Evolutionary conservation across 2,329 filamentous ascomycete species (phyloP), one percentile per base, ranked within the genome.

Genomic region (Macrophomina tecta): DNA sequence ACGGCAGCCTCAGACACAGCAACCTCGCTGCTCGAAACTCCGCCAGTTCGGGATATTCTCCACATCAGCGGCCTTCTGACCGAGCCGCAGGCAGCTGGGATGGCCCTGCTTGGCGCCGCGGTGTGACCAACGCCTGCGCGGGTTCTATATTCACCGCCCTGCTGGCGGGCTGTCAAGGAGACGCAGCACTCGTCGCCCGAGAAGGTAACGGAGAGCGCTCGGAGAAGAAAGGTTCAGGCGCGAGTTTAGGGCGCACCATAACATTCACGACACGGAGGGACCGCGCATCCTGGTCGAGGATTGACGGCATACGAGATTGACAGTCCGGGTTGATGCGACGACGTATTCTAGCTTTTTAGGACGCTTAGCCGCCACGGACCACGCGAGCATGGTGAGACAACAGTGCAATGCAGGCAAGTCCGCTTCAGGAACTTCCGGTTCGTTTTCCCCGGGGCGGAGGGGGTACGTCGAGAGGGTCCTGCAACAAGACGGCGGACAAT

Each of bases 201-300:
- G 40, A 38, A 2, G 45, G 58, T 28, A 62, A 18, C 45, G 58
- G 58, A 11, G 23, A 5, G n/a, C 42, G 30, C 56, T 61, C 56
- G 56, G 28, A 42, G 16, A 18, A 8, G 49, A 36, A 46, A 48
- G 14, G 40, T 42, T 58, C 34, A 45, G 12, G 53, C 53, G 38
- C 6, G 40, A 48, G 55, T 36, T 49, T 49, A 62, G 58, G 58
- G 58, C 58, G 58, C 58, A 38, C 58, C 58, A 49, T 49, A 62
- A 62, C 58, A n/a, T 62, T 62, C 58, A 62, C 58, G 58, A 62
- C 58, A 62, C 58, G 58, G 58, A 62, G 58, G 58, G 30, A 38
- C 58, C 58, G 58, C 32, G 34, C 11, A 49, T 38, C 58, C 58
- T 30, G 42, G 58, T 62, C 58, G 45, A 49, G 42, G 58, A 62